A percentile compares a stretch with the other conserved stretches of the same genome.
phyloP scores from a whole-genome alignment of 352 stramenopile species.

The Phytophthora colocasiae region DNA sequence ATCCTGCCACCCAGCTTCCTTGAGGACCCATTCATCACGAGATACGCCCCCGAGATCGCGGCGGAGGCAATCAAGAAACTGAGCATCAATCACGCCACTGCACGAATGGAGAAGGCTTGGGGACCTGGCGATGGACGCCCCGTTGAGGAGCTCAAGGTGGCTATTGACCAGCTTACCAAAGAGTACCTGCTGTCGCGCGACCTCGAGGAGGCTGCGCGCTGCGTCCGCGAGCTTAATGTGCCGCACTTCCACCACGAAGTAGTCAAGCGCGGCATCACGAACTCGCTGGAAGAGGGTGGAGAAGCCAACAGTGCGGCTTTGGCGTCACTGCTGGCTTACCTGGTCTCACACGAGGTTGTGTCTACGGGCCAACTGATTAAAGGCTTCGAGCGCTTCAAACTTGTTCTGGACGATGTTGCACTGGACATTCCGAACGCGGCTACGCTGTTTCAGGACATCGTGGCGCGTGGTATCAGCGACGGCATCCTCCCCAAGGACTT shows the following conservation, averaged over 20 bases:
- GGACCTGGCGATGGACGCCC: slow-evolving; percentile 94
- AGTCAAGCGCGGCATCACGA: slow-evolving; percentile 82
- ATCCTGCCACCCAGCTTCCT: slow-evolving; percentile 98
- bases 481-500: slow-evolving; percentile 56
- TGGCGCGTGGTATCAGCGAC: slow-evolving; percentile 53
- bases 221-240: slow-evolving; percentile 94
- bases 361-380: slow-evolving; percentile 74
- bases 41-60: slow-evolving; percentile 95
- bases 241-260: slow-evolving; percentile 98
- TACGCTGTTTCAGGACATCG: slow-evolving; percentile 52
- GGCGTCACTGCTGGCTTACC: slow-evolving; percentile 79
- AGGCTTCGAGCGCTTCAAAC: slow-evolving; percentile 85
- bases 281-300: slow-evolving; percentile 60
- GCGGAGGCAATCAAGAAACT: slow-evolving; percentile 96
- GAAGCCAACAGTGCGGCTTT: slow-evolving; percentile 61
- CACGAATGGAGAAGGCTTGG: slow-evolving; percentile 97
- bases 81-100: slow-evolving; percentile 96
- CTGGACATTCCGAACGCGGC: slow-evolving; percentile 74
- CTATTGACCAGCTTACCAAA: slow-evolving; percentile 96
- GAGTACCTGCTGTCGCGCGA: slow-evolving; percentile 96
- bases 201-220: slow-evolving; percentile 94
- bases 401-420: slow-evolving; percentile 66
- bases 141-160: slow-evolving; percentile 93
- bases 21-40: slow-evolving; percentile 95
- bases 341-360: slow-evolving; percentile 72